Conservation (phyloP, 768 basidiomycete genomes). For the Mycena filopes region DNA sequence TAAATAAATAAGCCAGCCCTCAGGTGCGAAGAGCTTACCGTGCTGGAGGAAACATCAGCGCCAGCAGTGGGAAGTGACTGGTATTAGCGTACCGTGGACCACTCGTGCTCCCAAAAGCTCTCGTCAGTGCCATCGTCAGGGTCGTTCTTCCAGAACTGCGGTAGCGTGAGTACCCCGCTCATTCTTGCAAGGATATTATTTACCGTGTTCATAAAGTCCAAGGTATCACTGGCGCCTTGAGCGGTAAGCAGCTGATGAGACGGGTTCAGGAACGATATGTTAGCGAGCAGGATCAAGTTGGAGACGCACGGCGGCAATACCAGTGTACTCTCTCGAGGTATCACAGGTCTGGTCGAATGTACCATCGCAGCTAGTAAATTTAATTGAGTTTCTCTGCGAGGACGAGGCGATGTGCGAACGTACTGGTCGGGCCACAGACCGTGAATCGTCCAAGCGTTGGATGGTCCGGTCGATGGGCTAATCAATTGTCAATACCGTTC, state of each 20-base stretch:
- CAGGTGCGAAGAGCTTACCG: conserved; percentile 1
- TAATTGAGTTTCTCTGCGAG: not conserved
- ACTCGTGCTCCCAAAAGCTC: conserved; percentile 83
- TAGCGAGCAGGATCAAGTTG: not conserved
- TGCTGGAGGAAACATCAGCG: conserved; percentile 11
- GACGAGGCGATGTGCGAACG: conserved; percentile 26
- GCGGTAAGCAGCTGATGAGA: conserved; percentile 60
- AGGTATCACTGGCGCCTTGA: conserved; percentile 68
- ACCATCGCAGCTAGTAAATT: conserved; percentile 64
- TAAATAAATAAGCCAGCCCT: not conserved
- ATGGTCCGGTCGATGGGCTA: conserved; percentile 66
- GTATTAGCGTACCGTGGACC: conserved; percentile 54
- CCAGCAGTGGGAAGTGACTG: not conserved
- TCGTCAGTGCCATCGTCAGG: conserved; percentile 64
- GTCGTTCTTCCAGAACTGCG: conserved; percentile 67
- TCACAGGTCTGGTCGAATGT: conserved; percentile 58
- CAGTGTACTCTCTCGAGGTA: conserved; percentile 54
- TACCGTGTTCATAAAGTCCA: conserved; percentile 66
- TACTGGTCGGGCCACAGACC: too few species aligned
- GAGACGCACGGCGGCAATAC: conserved; percentile 51
- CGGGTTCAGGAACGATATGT: conserved; percentile 5
- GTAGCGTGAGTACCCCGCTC: not conserved
- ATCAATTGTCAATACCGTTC: not conserved
- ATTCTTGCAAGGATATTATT: not conserved
- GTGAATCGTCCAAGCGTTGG: conserved; percentile 79